Evolutionary conservation across 2,329 filamentous ascomycete genomes (phyloP).

Genomic region (Fusarium mexicanum): DNA sequence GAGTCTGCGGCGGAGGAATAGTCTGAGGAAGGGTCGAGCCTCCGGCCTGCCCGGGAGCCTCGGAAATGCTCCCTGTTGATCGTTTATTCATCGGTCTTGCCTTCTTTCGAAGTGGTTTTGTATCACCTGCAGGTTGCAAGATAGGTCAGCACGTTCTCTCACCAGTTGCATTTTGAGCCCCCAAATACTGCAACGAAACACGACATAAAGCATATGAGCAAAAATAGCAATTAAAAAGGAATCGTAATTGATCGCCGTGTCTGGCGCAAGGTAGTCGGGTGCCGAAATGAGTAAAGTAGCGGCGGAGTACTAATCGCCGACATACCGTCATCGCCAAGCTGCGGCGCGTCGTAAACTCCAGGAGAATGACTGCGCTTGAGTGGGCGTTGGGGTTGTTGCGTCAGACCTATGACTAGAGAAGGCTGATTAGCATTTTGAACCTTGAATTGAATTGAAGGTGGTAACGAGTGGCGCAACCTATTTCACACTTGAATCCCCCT

Average conservation of each 20-base stretch:
- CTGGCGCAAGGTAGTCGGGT: slow-evolving; percentile 31
- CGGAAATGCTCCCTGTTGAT: slow-evolving; percentile 60
- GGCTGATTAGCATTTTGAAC: slow-evolving; percentile 41
- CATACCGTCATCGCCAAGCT: slow-evolving; percentile 78
- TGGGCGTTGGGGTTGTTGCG: slow-evolving; percentile 69
- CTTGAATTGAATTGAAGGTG: not conserved
- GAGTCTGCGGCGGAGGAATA: slow-evolving; percentile 63
- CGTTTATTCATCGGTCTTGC: slow-evolving; percentile 71
- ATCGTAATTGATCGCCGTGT: slow-evolving; percentile 17
- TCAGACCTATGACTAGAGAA: slow-evolving; percentile 54
- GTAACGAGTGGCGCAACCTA: slow-evolving; percentile 13
- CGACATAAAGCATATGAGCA: slow-evolving; percentile 48
- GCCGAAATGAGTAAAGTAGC: slow-evolving; percentile 48
- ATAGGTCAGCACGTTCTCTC: slow-evolving; percentile 40
- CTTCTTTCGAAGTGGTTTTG: slow-evolving; percentile 63
- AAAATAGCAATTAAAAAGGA: slow-evolving; percentile 26
- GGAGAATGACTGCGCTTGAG: slow-evolving; percentile 84
- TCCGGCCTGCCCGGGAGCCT: slow-evolving; percentile 65
- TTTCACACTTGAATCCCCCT: not conserved
- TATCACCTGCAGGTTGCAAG: slow-evolving; percentile 54
- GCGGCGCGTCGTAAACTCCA: slow-evolving; percentile 64
- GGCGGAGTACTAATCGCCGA: slow-evolving; percentile 53
- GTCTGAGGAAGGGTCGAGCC: slow-evolving; percentile 54
- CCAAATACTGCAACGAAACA: slow-evolving; percentile 32
- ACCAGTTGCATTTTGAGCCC: not conserved